phyloP scores from a whole-genome alignment of 2,329 filamentous ascomycete genomes.

The Xylariaceae sp. region DNA sequence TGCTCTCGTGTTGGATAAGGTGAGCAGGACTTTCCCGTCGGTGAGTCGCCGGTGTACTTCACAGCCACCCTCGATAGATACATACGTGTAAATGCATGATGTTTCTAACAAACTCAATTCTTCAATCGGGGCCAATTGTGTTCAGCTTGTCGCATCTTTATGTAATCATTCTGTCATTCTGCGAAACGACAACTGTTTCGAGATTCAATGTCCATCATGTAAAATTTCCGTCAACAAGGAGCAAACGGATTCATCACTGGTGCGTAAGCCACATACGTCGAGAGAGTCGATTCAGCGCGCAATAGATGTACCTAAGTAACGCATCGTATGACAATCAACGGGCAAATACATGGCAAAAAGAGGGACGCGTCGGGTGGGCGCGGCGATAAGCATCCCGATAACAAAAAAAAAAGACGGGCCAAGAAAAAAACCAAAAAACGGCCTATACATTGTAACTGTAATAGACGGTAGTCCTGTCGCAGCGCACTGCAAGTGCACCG shows the following conservation, averaged over 20 bases:
- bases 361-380: background rate
- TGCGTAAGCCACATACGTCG: background rate
- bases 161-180: background rate
- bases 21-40: too few relatives aligned
- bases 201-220: too few relatives aligned
- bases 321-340: background rate
- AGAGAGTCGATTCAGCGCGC: background rate
- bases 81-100: background rate
- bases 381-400: conserved; percentile 1
- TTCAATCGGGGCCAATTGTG: too few relatives aligned
- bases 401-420: background rate
- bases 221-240: too few relatives aligned
- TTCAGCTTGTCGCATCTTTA: background rate
- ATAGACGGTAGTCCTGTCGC: background rate
- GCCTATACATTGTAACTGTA: background rate
- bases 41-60: too few relatives aligned
- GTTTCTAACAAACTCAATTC: too few relatives aligned
- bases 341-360: background rate
- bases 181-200: background rate
- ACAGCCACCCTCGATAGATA: too few relatives aligned
- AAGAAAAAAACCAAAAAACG: background rate
- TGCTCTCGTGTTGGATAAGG: background rate
- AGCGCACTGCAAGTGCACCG: background rate
- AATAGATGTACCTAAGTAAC: background rate
- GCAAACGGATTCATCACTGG: background rate